Evolutionary conservation across 2,329 filamentous ascomycete genomes (phyloP).

Genomic region (Phymatotrichopsis omnivora): DNA sequence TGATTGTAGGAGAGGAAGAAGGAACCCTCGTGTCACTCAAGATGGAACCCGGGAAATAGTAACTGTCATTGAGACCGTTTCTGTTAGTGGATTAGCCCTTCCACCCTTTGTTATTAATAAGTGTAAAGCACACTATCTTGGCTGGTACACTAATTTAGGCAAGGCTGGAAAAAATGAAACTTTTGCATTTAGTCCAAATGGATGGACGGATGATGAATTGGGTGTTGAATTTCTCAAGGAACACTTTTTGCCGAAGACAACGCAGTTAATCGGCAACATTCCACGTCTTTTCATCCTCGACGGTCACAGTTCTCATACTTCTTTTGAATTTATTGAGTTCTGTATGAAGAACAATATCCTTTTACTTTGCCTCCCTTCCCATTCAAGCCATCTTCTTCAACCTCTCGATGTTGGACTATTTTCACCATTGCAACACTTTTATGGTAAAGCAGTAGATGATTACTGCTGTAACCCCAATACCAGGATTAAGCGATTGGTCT

Average conservation of each 20-base stretch:
- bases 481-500: too few species aligned
- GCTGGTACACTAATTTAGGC: constrained; percentile 5
- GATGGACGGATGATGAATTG: constrained; percentile 3
- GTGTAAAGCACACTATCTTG: background rate
- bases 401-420: constrained; percentile 20
- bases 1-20: constrained; percentile 1
- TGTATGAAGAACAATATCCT: constrained; percentile 18
- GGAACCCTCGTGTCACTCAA: background rate
- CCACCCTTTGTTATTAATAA: constrained; percentile 6
- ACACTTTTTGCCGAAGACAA: constrained; percentile 9
- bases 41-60: constrained; percentile 3
- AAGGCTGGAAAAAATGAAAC: too few species aligned
- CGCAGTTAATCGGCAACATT: background rate
- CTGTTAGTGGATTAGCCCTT: background rate
- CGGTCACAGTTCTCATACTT: constrained; percentile 21
- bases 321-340: constrained; percentile 20
- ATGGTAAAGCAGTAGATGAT: constrained; percentile 6
- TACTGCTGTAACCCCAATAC: too few species aligned
- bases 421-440: constrained; percentile 5
- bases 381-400: constrained; percentile 17
- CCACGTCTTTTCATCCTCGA: constrained; percentile 21
- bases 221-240: background rate
- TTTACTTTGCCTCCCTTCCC: constrained; percentile 9
- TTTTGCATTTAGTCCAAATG: constrained; percentile 3
- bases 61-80: constrained; percentile 5